phyloP scores from a whole-genome alignment of 1,284 basidiomycete genomes.

The Irpex sp. region DNA sequence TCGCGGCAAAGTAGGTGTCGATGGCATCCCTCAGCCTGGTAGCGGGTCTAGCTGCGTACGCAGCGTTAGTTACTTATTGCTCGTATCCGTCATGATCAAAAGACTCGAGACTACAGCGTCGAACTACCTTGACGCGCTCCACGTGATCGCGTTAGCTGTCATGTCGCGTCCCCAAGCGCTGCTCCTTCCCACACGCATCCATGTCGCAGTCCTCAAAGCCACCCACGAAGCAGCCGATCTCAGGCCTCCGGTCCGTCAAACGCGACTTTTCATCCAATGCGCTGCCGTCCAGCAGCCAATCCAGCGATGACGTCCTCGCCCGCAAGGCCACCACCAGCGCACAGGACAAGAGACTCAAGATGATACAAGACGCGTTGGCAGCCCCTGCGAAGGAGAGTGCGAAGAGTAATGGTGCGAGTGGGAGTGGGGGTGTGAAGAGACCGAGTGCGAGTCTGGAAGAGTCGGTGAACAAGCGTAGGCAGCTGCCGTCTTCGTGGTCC shows the following conservation, averaged over 20 bases:
- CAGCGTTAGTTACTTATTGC: no score
- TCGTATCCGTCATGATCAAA: no score
- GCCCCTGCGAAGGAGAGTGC: conserved; percentile 17
- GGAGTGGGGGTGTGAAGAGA: background rate
- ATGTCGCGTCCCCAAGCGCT: background rate
- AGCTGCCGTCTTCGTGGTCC: conserved; percentile 38
- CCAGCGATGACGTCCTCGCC: conserved; percentile 9
- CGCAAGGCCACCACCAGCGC: conserved; percentile 17
- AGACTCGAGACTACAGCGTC: background rate
- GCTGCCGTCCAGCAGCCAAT: conserved; percentile 21
- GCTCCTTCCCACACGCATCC: background rate
- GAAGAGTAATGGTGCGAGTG: conserved; percentile 6
- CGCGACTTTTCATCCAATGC: conserved; percentile 29
- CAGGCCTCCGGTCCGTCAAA: conserved; percentile 26
- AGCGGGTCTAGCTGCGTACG: no score
- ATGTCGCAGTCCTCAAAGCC: conserved; percentile 17
- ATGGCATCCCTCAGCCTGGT: no score
- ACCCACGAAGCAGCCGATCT: conserved; percentile 24
- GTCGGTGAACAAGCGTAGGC: conserved; percentile 41
- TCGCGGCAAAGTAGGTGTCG: no score
- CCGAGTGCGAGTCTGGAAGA: conserved; percentile 8
- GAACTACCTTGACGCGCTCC: background rate
- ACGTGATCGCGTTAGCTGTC: conserved; percentile 1
- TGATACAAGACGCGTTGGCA: conserved; percentile 49
- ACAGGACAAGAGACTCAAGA: conserved; percentile 42